Base-by-base conservation (phyloP, 257 asterid species). In the Buddleja alternifolia region DNA sequence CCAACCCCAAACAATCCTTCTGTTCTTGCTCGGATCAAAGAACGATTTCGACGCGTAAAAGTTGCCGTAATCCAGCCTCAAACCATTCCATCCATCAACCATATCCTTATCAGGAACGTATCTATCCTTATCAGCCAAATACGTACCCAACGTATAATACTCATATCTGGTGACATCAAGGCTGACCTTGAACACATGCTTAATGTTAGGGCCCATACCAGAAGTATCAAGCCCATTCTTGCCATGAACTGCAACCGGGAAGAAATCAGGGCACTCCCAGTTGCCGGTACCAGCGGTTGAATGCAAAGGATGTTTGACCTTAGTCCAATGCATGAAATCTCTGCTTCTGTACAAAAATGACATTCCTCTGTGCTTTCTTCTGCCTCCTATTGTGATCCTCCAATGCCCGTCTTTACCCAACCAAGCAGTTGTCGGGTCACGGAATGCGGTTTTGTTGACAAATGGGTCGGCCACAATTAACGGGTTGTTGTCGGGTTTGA, bases 351-450 rank as follows among this genome's bases (percentile, higher is more conserved):
- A 89, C n/a, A 92, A 21, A 56, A 71, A 73, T 0, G 94, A 70
- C 7, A 84, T 59, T 21, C 96, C 98, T 6, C 80, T 65, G 0
- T 56, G 67, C 45, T 75, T 72, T 25, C 77, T 80, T 60, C 79
- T 32, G 4, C 92, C 73, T 5, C 90, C 94, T 2, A 92, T n/a
- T 0, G 73, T 9, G 17, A 84, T 69, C 32, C 95, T 60, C 90
- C 94, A 87, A 17, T 55, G 75, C 10, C 87, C 83, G 7, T 92
- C 96, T 1, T 56, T 71, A 39, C 85, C 90, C 14, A 64, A 15
- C 96, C 96, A 92, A 0, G 91, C 94, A 0, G 96, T 92, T 7
- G 98, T 84, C 10, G 96, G 96, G 60, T 92, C 95, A 15, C 98
- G 82, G 69, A 87, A 91, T 0, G 75, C 19, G 0, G 84, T 73